Base-by-base conservation (phyloP, 805 yeast genomes). In the Saccharomycopsis guyanensis region DNA sequence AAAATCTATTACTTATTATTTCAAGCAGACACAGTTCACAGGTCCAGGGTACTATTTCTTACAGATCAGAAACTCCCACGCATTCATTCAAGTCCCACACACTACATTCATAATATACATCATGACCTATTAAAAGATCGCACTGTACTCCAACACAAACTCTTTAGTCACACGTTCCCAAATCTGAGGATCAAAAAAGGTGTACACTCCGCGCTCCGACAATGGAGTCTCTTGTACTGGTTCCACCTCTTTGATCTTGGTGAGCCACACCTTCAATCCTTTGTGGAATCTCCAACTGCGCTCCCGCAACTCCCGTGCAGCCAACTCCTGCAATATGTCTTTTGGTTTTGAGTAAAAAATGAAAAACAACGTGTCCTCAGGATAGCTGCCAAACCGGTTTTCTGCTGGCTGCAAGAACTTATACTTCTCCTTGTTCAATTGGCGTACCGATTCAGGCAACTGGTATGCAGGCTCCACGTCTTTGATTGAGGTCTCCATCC, bases 241-340 rank as follows among this genome's bases (percentile, higher is more conserved):
- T 62, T 91, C 97, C 51, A 80, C 80, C 56, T 78, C 77, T 24
- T 95, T 85, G 58, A 88, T 96, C 63, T 93, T 93, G 10, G 98
- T 93, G 49, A 93, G 68, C 98, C 98, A 93, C 43, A 93, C 88
- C 66, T 89, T 94, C 47, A 93, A 74, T 51, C 87, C 95, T 66
- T 88, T 91, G 66, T 93, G 98, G 59, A 86, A 93, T 55, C 97
- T 76, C 99, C 99, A 93, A 65, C 91, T 93, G 57, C 98, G 74
- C 52, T 80, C 80, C 57, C 87, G 86, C 55, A 93, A 73, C 62
- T 91, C 97, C 49, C 91, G 72, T 4, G 97, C 94, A 3, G 95
- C 94, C 47, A 88, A 75, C 61, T 93, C 98, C 64, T 93, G 99
- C 61, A 91, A 70, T 3, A 87, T 79, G 60, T 93, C 97, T 45